Evolutionary conservation across 305 asterid genomes (phyloP).

Genomic region (Solanum hybrid): DNA sequence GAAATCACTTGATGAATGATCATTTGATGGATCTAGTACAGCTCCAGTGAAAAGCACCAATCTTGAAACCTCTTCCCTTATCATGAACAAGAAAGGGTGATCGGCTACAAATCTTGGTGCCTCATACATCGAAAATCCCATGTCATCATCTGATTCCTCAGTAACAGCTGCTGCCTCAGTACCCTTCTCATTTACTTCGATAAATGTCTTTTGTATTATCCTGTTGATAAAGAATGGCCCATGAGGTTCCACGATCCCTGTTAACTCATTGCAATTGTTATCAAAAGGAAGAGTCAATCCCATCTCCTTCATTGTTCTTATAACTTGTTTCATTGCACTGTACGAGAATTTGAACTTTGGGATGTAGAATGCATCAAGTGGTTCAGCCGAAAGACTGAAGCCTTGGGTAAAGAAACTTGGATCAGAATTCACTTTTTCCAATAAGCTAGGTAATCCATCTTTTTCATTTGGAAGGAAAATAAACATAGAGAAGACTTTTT

Average conservation of each 20-base stretch:
- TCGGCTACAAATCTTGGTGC: background rate
- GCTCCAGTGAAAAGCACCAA: background rate
- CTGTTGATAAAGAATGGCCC: background rate
- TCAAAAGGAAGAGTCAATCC: background rate
- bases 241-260: background rate
- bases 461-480: background rate
- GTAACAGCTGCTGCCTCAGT: background rate
- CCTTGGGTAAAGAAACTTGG: background rate
- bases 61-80: background rate
- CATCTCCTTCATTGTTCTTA: background rate
- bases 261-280: background rate
- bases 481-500: background rate
- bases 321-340: background rate
- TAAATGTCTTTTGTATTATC: background rate
- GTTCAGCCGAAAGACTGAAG: background rate
- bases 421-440: background rate
- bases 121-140: background rate
- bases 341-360: background rate
- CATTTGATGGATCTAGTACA: background rate
- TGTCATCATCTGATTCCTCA: background rate
- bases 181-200: background rate
- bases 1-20: background rate
- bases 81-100: background rate
- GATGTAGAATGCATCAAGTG: background rate
- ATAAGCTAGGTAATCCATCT: background rate